phyloP scores from a whole-genome alignment of 2,329 filamentous ascomycete species.

The Rasamsonia emersonii region DNA sequence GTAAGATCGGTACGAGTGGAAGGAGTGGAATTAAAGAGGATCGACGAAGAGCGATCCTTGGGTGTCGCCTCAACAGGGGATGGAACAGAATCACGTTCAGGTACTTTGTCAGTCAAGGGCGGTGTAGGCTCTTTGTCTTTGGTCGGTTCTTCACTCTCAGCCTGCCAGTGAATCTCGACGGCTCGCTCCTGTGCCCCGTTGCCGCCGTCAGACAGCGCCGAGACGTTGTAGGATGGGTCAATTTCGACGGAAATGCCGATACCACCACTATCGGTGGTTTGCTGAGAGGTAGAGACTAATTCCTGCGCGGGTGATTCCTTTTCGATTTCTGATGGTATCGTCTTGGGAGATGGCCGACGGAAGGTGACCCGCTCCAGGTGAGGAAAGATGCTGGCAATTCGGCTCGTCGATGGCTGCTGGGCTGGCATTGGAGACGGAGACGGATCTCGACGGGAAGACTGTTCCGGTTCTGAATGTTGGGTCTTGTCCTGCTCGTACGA shows the following conservation, averaged over 20 bases:
- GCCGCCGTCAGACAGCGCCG: constrained; percentile 7
- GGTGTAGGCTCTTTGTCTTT: constrained; percentile 7
- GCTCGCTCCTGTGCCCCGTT: constrained; percentile 1
- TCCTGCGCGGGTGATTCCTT: neutral
- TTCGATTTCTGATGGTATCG: neutral
- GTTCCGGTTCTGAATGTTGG: too few species aligned
- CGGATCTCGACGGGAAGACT: too few species aligned
- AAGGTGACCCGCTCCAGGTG: constrained; percentile 25
- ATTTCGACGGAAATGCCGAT: constrained; percentile 8
- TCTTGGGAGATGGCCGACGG: constrained; percentile 14
- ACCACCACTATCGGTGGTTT: constrained; percentile 14
- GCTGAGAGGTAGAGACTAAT: constrained; percentile 10
- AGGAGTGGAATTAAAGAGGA: constrained; percentile 36
- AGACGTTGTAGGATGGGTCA: constrained; percentile 13
- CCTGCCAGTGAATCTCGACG: constrained; percentile 7
- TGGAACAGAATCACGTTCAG: neutral
- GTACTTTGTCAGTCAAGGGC: constrained; percentile 18
- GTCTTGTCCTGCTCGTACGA: too few species aligned
- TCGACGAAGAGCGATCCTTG: constrained; percentile 37
- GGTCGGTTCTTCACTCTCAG: constrained; percentile 1
- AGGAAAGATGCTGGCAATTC: constrained; percentile 27
- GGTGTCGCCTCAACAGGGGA: constrained; percentile 3
- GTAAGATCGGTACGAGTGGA: constrained; percentile 14
- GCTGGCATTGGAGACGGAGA: too few species aligned
- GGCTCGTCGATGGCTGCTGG: too few species aligned